Evolutionary conservation across 805 yeast genomes (phyloP), one percentile per base, ranked within the genome.

Genomic region (Kodamaea hsintzibuensis): DNA sequence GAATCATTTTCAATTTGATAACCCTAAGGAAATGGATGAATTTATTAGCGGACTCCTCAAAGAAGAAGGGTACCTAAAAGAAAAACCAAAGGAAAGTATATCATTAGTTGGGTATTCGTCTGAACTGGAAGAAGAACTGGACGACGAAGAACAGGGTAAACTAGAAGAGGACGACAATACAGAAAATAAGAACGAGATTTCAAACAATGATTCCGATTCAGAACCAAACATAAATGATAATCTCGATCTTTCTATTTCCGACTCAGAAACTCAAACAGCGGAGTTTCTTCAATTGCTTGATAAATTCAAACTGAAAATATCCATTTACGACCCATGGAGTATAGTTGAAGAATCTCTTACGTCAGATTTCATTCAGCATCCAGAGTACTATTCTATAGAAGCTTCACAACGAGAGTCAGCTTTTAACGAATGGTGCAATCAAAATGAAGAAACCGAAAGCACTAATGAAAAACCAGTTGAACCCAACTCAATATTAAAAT

Each of bases 271-370:
- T 13, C 19, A 16, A 42, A 17, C 47, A 10, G 3, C 51, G 16
- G 64, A 62, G 6, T 74, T 74, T 58, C 53, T 54, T 5, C 44
- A 30, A 1, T 60, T 75, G 12, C 60, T 76, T 5, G 68, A 73
- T 37, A 46, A 44, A 16, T 61, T 61, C 49, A 53, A 61, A 47
- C 51, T 60, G 16, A 53, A 55, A 33, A 70, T 75, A 16, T 69
- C 75, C 6, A 40, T 62, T 17, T 73, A 64, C 57, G 73, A 73
- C 42, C 69, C 77, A 3, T 76, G 79, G 76, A 63, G 61, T 49
- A 49, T 76, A 22, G 65, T 74, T 0, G 76, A 73, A 54, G 79
- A 73, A 47, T 73, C 71, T 17, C 56, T 72, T 9, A 58, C 72
- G 6, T 47, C 57, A 1, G 67, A 70, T 17, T 61, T 74, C 13